Conservation (phyloP, 352 stramenopile genomes). For the Phytophthora megakarya region DNA sequence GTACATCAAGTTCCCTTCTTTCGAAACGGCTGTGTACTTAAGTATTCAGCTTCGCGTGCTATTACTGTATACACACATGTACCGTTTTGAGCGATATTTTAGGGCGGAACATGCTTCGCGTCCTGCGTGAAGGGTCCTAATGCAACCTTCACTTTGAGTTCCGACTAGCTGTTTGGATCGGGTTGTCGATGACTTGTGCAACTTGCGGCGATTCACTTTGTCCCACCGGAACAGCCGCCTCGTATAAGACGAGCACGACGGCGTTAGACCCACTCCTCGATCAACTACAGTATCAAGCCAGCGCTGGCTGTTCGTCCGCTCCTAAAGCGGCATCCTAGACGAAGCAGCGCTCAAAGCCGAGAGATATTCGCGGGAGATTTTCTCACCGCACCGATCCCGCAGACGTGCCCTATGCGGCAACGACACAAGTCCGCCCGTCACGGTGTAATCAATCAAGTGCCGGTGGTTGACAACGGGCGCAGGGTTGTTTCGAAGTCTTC, state of each 20-base stretch:
- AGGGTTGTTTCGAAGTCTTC: neutral
- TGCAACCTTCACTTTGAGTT: too few species aligned
- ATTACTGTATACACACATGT: too few species aligned
- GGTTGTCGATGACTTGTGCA: neutral
- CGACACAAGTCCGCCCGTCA: constrained; percentile 8
- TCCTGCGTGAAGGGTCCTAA: neutral
- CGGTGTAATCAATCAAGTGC: constrained; percentile 7
- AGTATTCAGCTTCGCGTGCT: too few species aligned
- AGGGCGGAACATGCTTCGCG: constrained; percentile 7
- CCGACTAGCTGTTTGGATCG: neutral
- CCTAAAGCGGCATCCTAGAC: constrained; percentile 10
- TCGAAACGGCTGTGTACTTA: constrained; percentile 15
- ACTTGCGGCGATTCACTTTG: neutral
- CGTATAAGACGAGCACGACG: constrained; percentile 2
- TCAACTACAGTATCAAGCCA: constrained; percentile 14
- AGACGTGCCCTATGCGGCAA: neutral
- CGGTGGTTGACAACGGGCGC: neutral
- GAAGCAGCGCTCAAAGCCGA: constrained; percentile 25
- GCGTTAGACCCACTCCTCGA: neutral
- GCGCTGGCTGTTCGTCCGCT: constrained; percentile 12
- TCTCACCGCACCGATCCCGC: constrained; percentile 25
- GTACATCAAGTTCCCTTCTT: neutral
- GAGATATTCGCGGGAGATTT: constrained; percentile 9
- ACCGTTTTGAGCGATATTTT: too few species aligned
- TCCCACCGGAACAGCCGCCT: constrained; percentile 1